These are phyloP conservation scores for Polychytrium aggregatum DNA, from an alignment of 192 early-diverging fungal species.

Conservation along the genomic window DNA sequence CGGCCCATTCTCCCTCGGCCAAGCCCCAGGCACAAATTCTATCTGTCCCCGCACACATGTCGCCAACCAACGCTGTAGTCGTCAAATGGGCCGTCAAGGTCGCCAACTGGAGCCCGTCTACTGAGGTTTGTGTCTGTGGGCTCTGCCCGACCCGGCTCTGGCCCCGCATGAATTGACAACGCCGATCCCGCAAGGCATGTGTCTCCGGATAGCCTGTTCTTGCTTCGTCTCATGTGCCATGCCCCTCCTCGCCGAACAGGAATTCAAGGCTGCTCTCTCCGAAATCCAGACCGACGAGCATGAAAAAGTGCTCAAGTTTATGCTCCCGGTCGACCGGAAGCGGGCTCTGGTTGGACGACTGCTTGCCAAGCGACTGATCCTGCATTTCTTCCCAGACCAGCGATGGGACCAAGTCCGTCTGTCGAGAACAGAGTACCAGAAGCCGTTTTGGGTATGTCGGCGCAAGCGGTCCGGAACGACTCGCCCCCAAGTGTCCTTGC, in stretches of 20 bases:
- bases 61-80: no score
- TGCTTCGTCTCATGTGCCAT: background rate
- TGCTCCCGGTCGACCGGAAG: no score
- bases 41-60: no score
- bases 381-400: no score
- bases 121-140: background rate
- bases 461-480: background rate
- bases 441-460: background rate
- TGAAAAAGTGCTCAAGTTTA: no score
- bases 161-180: background rate
- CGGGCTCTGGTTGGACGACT: no score
- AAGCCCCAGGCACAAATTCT: no score
- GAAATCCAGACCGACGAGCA: constrained; percentile 8
- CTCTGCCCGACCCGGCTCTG: background rate
- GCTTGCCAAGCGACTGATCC: no score
- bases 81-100: constrained; percentile 14
- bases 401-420: constrained; percentile 11
- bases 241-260: constrained; percentile 9
- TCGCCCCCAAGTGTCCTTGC: background rate
- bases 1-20: no score
- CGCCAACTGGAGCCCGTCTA: constrained; percentile 4
- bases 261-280: constrained; percentile 7
- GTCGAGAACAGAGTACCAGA: background rate
- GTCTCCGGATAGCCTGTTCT: no score
- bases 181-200: no score